Evolutionary conservation across 23 red algal species (phyloP).

Genomic region (Gracilaria vermiculophylla): DNA sequence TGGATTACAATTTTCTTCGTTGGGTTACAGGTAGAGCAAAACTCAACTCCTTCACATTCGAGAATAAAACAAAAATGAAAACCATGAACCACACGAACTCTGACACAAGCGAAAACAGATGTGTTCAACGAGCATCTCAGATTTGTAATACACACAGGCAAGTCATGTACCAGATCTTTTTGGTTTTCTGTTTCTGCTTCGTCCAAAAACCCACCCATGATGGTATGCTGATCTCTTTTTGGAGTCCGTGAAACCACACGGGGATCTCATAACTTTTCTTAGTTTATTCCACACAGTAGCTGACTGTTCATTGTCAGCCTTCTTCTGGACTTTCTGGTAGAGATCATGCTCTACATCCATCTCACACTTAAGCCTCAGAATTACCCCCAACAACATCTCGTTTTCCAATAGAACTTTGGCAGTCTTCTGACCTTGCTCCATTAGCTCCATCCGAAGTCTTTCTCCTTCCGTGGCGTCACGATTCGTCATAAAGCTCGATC

Average conservation of each 20-base stretch:
- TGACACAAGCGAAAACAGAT: no score
- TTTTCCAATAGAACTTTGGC: background rate
- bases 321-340: background rate
- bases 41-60: no score
- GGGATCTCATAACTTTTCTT: background rate
- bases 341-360: background rate
- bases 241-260: background rate
- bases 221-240: background rate
- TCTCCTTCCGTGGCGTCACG: background rate
- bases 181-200: background rate
- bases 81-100: no score
- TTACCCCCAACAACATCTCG: background rate
- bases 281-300: background rate
- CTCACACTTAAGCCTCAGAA: background rate
- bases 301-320: background rate
- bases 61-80: no score
- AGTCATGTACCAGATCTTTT: background rate
- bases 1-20: no score
- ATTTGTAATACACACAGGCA: no score
- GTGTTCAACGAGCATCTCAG: no score
- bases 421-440: background rate
- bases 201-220: background rate
- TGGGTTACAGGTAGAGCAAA: no score
- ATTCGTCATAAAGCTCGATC: background rate
- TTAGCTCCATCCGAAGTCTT: conserved; percentile 4